Evolutionary conservation across 2,329 filamentous ascomycete genomes (phyloP).

Genomic region (Colletotrichum sp.): DNA sequence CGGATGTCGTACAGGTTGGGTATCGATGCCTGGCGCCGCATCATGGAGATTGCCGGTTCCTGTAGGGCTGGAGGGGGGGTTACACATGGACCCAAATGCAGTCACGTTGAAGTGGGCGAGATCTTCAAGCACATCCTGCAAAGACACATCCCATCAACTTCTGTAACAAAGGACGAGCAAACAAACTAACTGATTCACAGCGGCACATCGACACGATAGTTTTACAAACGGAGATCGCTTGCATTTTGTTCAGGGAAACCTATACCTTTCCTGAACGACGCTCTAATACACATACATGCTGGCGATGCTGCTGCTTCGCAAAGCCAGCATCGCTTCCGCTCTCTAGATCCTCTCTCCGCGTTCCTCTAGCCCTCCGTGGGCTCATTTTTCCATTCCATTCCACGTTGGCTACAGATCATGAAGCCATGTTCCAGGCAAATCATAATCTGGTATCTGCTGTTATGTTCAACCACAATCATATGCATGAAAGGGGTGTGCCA

Average conservation of each 20-base stretch:
- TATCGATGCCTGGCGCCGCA: not conserved
- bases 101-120: not conserved
- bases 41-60: not conserved
- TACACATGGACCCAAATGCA: not conserved
- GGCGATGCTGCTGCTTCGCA: conserved; percentile 1
- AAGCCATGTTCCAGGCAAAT: conserved; percentile 13
- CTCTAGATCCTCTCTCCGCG: not conserved
- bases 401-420: conserved; percentile 15
- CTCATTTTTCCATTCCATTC: conserved; percentile 7
- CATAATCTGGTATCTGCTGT: conserved; percentile 19
- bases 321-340: not conserved
- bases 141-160: not conserved
- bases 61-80: not conserved
- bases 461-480: conserved; percentile 21
- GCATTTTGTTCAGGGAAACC: conserved; percentile 12
- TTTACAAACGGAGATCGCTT: conserved; percentile 7
- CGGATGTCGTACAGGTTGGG: not conserved
- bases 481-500: conserved; percentile 17
- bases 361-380: not conserved
- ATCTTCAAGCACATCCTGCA: not conserved
- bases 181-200: not conserved
- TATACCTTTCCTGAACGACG: conserved; percentile 12
- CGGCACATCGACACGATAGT: not conserved
- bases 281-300: conserved; percentile 19
- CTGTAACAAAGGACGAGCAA: not conserved